Percentiles rank a stretch among this genome's conserved stretches.
phyloP scores from a whole-genome alignment of 768 basidiomycete species.

The Amanita brunnescens region DNA sequence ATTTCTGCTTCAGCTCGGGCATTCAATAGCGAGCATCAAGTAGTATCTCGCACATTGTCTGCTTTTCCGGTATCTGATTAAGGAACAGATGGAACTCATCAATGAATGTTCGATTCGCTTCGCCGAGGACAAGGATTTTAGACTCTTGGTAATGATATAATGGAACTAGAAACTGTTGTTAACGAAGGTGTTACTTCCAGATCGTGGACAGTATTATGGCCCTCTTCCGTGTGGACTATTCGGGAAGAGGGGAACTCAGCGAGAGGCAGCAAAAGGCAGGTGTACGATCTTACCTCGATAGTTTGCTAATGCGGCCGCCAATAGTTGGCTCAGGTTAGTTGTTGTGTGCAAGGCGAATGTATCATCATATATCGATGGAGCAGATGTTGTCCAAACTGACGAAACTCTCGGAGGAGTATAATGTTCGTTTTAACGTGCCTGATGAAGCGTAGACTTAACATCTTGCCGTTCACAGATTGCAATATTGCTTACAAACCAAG shows the following conservation, averaged over 20 bases:
- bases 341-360: neutral
- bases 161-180: neutral
- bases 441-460: neutral
- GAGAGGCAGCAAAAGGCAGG: conserved; percentile 86
- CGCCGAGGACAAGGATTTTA: conserved; percentile 82
- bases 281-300: neutral
- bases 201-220: conserved; percentile 98
- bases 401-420: conserved; percentile 89
- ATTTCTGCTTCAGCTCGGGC: conserved; percentile 55
- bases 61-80: conserved; percentile 1
- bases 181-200: conserved; percentile 28
- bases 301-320: neutral
- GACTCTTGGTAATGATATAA: conserved; percentile 43
- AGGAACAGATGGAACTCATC: conserved; percentile 75
- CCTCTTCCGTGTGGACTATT: conserved; percentile 88
- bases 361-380: neutral
- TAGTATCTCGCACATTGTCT: conserved; percentile 18
- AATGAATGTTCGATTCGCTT: conserved; percentile 84
- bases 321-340: conserved; percentile 72
- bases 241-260: conserved; percentile 88
- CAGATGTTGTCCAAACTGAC: conserved; percentile 89
- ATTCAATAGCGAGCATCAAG: conserved; percentile 90
- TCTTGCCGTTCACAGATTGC: conserved; percentile 48
- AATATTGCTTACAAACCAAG: conserved; percentile 88
- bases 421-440: conserved; percentile 34